Conservation (phyloP, 345 rosid genomes). For the Bretschneidera sinensis region DNA sequence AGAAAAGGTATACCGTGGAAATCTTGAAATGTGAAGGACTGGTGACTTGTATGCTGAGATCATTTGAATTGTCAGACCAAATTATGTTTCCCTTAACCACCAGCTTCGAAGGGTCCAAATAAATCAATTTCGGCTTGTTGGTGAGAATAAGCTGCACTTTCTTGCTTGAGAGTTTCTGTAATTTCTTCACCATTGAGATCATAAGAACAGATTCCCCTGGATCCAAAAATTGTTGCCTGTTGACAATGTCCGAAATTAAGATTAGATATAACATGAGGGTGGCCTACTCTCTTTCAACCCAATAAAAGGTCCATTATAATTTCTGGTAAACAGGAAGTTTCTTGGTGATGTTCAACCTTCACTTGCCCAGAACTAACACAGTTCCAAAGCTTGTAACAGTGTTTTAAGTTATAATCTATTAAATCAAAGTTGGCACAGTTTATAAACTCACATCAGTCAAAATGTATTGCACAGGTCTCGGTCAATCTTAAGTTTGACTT, state of each 20-base stretch:
- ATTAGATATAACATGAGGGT: background rate
- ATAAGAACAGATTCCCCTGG: constrained; percentile 89
- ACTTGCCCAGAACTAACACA: too few species aligned
- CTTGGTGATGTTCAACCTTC: too few species aligned
- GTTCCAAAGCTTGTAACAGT: too few species aligned
- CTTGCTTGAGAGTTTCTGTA: constrained; percentile 86
- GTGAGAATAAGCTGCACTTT: constrained; percentile 98
- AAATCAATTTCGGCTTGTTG: constrained; percentile 82
- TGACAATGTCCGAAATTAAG: background rate
- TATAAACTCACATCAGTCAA: too few species aligned
- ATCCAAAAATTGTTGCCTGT: constrained; percentile 97
- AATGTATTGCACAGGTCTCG: too few species aligned
- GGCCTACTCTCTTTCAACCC: background rate
- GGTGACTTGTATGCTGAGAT: constrained; percentile 72
- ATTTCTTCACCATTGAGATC: constrained; percentile 93
- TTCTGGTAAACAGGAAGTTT: too few species aligned
- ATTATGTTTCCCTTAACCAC: constrained; percentile 70
- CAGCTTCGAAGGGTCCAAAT: constrained; percentile 85
- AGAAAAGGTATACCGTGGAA: constrained; percentile 53
- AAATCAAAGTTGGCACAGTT: background rate
- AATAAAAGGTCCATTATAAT: too few species aligned
- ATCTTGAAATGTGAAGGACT: constrained; percentile 89
- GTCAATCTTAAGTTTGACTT: too few species aligned
- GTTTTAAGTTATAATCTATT: too few species aligned
- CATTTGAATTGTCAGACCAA: constrained; percentile 90